Percentiles rank a stretch among this genome's conserved stretches.
These are phyloP conservation scores for Narthecium ossifragum DNA, from an alignment of 106 monocot species.

Conservation along the genomic window DNA sequence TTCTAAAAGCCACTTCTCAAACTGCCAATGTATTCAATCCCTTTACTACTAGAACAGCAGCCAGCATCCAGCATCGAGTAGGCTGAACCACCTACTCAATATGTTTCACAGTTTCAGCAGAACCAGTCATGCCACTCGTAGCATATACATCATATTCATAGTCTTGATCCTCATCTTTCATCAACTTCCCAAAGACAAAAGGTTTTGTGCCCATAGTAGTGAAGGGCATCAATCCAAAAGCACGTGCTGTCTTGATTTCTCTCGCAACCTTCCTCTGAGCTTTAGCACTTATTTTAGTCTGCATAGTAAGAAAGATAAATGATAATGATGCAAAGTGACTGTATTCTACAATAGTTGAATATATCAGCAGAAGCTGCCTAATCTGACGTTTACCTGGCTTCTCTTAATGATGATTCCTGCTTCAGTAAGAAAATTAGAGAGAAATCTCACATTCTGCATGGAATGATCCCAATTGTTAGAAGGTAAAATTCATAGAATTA, in stretches of 20 bases:
- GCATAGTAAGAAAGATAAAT: not conserved
- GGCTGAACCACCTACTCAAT: too few species aligned
- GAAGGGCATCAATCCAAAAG: constrained; percentile 9
- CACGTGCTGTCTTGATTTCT: constrained; percentile 14
- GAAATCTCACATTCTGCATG: constrained; percentile 10
- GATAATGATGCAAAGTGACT: not conserved
- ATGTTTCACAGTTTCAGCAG: too few species aligned
- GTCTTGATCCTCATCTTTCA: not conserved
- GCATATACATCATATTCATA: constrained; percentile 5
- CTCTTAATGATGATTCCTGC: constrained; percentile 9
- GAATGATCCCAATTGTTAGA: not conserved
- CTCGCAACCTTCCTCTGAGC: constrained; percentile 1
- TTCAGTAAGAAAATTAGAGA: constrained; percentile 8
- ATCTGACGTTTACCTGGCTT: constrained; percentile 9
- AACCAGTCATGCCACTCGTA: too few species aligned
- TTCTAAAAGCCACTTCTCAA: too few species aligned
- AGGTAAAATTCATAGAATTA: not conserved
- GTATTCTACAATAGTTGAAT: not conserved
- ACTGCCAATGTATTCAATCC: too few species aligned
- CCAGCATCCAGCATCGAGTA: too few species aligned
- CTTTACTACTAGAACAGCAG: too few species aligned
- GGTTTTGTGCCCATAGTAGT: constrained; percentile 9
- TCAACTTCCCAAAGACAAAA: not conserved
- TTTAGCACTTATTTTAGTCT: constrained; percentile 9
- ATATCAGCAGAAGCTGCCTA: too few species aligned